Percentiles rank a stretch among this genome's conserved stretches.
Conservation (phyloP, 2,329 filamentous ascomycete genomes). For the Claviceps arundinis region DNA sequence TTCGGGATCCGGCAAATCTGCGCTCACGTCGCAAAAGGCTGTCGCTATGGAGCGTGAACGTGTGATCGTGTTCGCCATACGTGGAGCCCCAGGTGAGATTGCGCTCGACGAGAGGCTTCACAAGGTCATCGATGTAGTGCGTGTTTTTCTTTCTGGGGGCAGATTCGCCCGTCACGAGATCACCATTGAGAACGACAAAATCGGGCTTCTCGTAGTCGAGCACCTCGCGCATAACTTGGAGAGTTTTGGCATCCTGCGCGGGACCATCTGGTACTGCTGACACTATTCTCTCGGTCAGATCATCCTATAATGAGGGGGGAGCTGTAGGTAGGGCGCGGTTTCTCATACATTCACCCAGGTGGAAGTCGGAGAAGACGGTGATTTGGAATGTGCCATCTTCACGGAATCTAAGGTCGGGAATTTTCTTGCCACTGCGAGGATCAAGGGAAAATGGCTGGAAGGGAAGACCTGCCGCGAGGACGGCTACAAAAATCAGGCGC, state of each 20-base stretch:
- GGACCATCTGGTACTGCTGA: constrained; percentile 13
- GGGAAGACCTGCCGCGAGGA: not conserved
- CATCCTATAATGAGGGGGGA: not conserved
- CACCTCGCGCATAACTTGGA: constrained; percentile 42
- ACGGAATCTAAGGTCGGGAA: not conserved
- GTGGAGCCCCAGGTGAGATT: constrained; percentile 50
- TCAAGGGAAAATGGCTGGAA: too few species aligned
- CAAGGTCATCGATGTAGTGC: constrained; percentile 43
- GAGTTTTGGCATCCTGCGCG: constrained; percentile 41
- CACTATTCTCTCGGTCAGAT: not conserved
- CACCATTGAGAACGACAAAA: constrained; percentile 57
- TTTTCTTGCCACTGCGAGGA: not conserved
- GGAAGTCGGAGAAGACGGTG: constrained; percentile 3
- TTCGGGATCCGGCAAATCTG: constrained; percentile 24
- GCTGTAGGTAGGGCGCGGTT: too few species aligned
- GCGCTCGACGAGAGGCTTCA: constrained; percentile 41
- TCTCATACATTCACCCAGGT: constrained; percentile 2
- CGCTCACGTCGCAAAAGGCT: constrained; percentile 27
- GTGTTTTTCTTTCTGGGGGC: constrained; percentile 38
- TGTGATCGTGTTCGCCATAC: constrained; percentile 58
- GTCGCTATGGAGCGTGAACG: constrained; percentile 39
- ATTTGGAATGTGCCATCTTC: not conserved
- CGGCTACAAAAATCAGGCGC: not conserved
- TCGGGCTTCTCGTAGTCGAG: constrained; percentile 42
- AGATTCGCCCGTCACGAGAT: constrained; percentile 57